phyloP scores from a whole-genome alignment of 257 asterid species.

The Cynanchum wilfordii region DNA sequence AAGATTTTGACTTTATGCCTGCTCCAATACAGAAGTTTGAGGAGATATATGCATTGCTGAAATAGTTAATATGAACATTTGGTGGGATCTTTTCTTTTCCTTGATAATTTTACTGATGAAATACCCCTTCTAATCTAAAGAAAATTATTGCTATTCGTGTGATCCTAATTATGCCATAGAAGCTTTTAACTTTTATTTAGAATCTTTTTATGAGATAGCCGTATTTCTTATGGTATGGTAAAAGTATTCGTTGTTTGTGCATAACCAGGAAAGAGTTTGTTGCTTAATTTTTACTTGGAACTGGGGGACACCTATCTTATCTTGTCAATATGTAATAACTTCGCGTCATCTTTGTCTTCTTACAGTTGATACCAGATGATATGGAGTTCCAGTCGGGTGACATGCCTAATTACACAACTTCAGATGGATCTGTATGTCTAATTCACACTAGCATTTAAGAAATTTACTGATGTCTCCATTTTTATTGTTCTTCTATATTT shows the following conservation, averaged over 20 bases:
- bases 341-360: slow-evolving; percentile 1
- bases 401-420: slow-evolving; percentile 88
- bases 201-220: background rate
- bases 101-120: background rate
- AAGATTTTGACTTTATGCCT: background rate
- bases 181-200: background rate
- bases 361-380: slow-evolving; percentile 88
- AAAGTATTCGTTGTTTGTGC: background rate
- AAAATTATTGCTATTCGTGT: background rate
- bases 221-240: background rate
- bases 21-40: background rate
- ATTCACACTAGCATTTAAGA: background rate
- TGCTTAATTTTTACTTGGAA: background rate
- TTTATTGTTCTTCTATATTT: background rate
- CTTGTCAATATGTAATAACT: slow-evolving; percentile 3
- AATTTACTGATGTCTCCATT: background rate
- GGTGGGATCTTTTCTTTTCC: background rate
- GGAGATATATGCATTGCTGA: background rate
- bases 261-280: background rate
- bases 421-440: slow-evolving; percentile 56
- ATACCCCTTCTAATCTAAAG: background rate
- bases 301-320: background rate
- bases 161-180: background rate
- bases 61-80: background rate
- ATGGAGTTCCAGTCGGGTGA: slow-evolving; percentile 98